These are phyloP conservation scores for Dendrocalamus latiflorus DNA, from an alignment of 202 grass and related monocot species.

Conservation along the genomic window DNA sequence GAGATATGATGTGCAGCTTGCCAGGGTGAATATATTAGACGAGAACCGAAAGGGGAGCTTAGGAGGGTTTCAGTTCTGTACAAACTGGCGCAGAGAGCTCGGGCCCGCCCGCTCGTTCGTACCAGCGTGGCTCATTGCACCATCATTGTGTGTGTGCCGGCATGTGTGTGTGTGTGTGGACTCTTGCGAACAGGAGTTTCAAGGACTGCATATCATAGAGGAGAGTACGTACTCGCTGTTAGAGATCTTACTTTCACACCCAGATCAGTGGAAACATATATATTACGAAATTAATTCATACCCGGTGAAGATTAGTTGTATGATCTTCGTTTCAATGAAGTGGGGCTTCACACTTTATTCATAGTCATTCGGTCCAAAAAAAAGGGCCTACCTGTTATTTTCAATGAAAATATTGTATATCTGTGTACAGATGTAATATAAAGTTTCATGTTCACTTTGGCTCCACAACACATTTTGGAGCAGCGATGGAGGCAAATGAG, in stretches of 20 bases:
- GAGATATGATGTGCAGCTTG: neutral
- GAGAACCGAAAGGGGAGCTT: conserved; percentile 5
- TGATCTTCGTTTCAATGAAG: neutral
- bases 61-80: conserved; percentile 15
- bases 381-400: neutral
- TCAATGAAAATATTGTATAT: neutral
- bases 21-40: neutral
- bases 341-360: neutral
- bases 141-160: conserved; percentile 21
- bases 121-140: conserved; percentile 36
- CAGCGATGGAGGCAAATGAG: conserved; percentile 16
- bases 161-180: neutral
- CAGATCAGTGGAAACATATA: neutral
- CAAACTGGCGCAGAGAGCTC: neutral
- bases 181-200: neutral
- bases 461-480: conserved; percentile 14
- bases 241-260: neutral
- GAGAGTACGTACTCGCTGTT: neutral
- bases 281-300: neutral
- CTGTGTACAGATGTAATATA: neutral
- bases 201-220: neutral
- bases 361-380: neutral
- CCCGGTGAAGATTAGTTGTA: neutral
- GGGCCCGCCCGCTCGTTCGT: conserved; percentile 35
- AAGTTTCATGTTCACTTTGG: conserved; percentile 30